phyloP scores from a whole-genome alignment of 805 yeast genomes.

The Cyberlindnera americana region DNA sequence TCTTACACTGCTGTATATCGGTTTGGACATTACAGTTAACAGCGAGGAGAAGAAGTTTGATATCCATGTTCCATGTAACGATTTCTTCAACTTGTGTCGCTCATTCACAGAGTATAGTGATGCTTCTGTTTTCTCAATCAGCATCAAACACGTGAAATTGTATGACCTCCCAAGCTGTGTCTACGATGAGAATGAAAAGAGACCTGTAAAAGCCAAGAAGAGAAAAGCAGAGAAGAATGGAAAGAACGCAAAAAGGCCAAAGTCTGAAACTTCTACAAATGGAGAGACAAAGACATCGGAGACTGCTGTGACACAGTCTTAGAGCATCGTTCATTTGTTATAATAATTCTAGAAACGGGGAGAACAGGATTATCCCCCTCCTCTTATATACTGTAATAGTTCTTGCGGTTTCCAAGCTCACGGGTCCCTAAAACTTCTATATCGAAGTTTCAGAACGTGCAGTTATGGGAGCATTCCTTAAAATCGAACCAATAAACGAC shows the following conservation, averaged over 20 bases:
- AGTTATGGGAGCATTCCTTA: too few relatives aligned
- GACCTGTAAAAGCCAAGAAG: constrained; percentile 66
- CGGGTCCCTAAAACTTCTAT: too few relatives aligned
- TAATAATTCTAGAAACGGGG: too few relatives aligned
- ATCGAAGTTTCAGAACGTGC: too few relatives aligned
- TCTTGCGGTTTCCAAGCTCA: too few relatives aligned
- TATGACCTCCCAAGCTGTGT: constrained; percentile 85
- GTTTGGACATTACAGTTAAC: constrained; percentile 47
- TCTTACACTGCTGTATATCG: constrained; percentile 76
- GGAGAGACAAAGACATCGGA: constrained; percentile 4
- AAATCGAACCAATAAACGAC: too few relatives aligned
- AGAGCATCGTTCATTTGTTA: background rate
- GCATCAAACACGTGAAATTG: constrained; percentile 69
- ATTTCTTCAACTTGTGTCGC: constrained; percentile 78
- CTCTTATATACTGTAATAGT: too few relatives aligned
- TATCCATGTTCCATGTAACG: constrained; percentile 86
- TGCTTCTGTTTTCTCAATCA: constrained; percentile 47
- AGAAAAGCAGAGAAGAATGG: constrained; percentile 42
- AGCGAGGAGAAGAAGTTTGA: constrained; percentile 62
- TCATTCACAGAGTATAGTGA: constrained; percentile 68
- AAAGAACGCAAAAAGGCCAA: constrained; percentile 35
- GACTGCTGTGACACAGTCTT: constrained; percentile 1
- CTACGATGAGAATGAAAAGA: constrained; percentile 69
- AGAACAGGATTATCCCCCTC: too few relatives aligned
- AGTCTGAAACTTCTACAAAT: constrained; percentile 23